These are phyloP conservation scores for Cryphonectria carpinicola DNA, from an alignment of 2,329 filamentous ascomycete species.

Conservation along the genomic window DNA sequence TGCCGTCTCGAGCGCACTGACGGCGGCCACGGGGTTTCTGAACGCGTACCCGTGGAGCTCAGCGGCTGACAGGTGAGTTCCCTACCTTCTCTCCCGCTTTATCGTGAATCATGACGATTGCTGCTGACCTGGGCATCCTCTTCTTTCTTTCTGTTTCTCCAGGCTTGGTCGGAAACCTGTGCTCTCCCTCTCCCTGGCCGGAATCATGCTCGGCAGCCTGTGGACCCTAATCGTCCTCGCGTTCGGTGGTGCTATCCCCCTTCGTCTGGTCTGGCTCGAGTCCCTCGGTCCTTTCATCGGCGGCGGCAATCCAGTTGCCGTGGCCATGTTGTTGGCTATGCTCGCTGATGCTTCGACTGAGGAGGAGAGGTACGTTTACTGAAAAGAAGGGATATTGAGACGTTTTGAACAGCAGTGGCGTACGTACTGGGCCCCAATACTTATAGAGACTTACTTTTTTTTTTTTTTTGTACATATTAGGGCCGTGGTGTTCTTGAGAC, in stretches of 20 bases:
- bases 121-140: too few relatives aligned
- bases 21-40: conserved; percentile 5
- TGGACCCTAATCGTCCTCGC: conserved; percentile 11
- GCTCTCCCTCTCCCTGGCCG: conserved; percentile 11
- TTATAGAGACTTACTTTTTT: not conserved
- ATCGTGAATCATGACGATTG: too few relatives aligned
- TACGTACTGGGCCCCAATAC: too few relatives aligned
- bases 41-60: conserved; percentile 17
- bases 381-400: too few relatives aligned
- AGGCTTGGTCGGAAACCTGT: conserved; percentile 20
- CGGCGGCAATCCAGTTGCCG: conserved; percentile 5
- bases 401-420: too few relatives aligned
- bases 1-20: conserved; percentile 7
- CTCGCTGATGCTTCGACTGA: conserved; percentile 16
- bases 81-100: too few relatives aligned
- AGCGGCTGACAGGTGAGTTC: conserved; percentile 15
- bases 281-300: not conserved
- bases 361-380: conserved; percentile 9
- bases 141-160: too few relatives aligned
- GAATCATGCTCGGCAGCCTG: conserved; percentile 7
- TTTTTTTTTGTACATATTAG: too few relatives aligned
- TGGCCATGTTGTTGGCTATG: conserved; percentile 13
- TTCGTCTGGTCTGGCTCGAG: conserved; percentile 20
- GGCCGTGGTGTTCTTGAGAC: conserved; percentile 11
- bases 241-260: conserved; percentile 5